phyloP scores from a whole-genome alignment of 257 asterid species.

The Solanum dulcamara region DNA sequence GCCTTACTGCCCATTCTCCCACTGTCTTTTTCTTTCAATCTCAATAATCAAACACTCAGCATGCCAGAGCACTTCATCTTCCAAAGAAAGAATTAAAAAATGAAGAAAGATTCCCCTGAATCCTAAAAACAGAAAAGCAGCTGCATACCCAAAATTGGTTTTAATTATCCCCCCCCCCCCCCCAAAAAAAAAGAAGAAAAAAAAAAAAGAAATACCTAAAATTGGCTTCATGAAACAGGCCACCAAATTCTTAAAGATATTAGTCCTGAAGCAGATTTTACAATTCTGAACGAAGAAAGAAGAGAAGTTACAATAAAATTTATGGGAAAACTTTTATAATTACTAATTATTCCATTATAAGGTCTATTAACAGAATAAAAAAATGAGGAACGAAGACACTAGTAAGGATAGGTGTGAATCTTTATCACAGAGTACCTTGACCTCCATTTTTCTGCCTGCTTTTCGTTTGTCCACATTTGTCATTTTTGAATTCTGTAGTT shows the following conservation, averaged over 20 bases:
- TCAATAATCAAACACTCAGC: background rate
- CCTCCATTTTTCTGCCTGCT: slow-evolving; percentile 33
- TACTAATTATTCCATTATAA: background rate
- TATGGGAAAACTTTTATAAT: background rate
- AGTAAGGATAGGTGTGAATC: background rate
- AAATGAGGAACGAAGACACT: background rate
- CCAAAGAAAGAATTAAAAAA: background rate
- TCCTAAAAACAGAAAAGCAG: background rate
- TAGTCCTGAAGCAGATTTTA: background rate
- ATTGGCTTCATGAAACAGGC: slow-evolving; percentile 1
- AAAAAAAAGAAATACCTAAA: background rate
- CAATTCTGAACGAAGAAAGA: background rate
- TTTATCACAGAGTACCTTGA: slow-evolving; percentile 39
- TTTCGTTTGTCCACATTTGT: slow-evolving; percentile 15
- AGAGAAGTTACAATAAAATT: background rate
- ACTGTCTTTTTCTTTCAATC: background rate
- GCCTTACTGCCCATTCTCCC: background rate
- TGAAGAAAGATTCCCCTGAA: background rate
- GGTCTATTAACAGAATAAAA: background rate
- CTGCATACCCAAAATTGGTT: background rate
- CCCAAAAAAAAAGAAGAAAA: background rate
- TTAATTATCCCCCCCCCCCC: background rate
- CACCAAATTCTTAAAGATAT: background rate
- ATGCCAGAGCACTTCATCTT: background rate
- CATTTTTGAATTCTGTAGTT: slow-evolving; percentile 20